These are phyloP conservation scores for Achlya hypogyna DNA, from an alignment of 352 stramenopile species.

Conservation along the genomic window DNA sequence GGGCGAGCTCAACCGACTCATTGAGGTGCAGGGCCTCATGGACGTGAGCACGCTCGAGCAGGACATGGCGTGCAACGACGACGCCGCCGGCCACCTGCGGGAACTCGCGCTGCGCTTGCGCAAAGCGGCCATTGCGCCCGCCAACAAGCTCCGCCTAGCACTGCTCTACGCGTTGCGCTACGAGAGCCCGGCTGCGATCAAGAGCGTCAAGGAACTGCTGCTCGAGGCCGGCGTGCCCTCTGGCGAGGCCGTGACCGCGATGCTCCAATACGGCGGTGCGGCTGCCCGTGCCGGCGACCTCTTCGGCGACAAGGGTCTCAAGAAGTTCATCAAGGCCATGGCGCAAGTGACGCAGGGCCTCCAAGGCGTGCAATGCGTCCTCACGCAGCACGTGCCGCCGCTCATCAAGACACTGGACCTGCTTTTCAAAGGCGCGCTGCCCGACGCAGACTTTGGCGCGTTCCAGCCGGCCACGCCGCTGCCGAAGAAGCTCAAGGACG, in stretches of 20 bases:
- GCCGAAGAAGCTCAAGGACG: conserved; percentile 92
- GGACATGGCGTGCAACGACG: conserved; percentile 77
- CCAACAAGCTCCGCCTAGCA: conserved; percentile 96
- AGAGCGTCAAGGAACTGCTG: conserved; percentile 69
- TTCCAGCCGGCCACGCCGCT: conserved; percentile 95
- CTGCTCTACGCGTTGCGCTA: conserved; percentile 98
- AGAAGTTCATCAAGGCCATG: conserved; percentile 86
- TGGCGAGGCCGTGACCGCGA: conserved; percentile 37
- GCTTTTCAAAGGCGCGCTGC: conserved; percentile 57
- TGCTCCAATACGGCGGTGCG: conserved; percentile 64
- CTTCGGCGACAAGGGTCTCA: conserved; percentile 73
- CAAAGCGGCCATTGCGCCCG: conserved; percentile 83
- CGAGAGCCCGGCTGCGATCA: conserved; percentile 85
- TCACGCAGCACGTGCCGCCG: conserved; percentile 96
- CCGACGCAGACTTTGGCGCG: conserved; percentile 85
- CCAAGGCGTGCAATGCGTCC: conserved; percentile 95
- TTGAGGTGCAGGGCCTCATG: conserved; percentile 95
- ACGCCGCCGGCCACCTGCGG: conserved; percentile 75
- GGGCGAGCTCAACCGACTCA: conserved; percentile 93
- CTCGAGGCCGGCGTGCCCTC: not conserved
- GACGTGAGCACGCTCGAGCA: conserved; percentile 98
- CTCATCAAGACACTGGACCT: conserved; percentile 90
- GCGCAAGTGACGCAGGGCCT: conserved; percentile 92
- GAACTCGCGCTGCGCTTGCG: conserved; percentile 76
- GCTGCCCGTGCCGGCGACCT: conserved; percentile 58